phyloP scores from a whole-genome alignment of 768 basidiomycete species.

The Leucocoprinus sp. region DNA sequence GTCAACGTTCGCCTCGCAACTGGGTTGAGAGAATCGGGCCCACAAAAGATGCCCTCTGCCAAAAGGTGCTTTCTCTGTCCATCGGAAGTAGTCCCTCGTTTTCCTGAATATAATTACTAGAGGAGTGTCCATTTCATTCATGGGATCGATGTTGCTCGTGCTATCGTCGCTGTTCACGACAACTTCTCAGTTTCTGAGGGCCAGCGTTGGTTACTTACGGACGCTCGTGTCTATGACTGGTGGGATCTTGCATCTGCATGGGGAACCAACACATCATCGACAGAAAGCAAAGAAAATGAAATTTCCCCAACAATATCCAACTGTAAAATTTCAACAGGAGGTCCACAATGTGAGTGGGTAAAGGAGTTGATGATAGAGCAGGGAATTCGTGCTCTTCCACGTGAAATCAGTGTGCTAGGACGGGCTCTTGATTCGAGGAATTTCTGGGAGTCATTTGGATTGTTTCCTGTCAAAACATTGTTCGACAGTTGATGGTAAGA shows the following conservation, averaged over 20 bases:
- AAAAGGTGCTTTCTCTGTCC: too few species aligned
- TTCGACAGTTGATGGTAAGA: conserved; percentile 17
- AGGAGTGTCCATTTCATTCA: conserved; percentile 56
- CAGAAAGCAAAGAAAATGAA: not conserved
- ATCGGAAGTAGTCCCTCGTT: too few species aligned
- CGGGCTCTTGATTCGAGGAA: conserved; percentile 51
- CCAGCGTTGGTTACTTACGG: conserved; percentile 49
- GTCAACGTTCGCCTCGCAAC: conserved; percentile 36
- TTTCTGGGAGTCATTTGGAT: conserved; percentile 45
- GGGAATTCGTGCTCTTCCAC: conserved; percentile 42
- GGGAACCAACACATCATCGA: conserved; percentile 22
- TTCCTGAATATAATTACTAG: conserved; percentile 27
- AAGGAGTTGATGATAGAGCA: conserved; percentile 48
- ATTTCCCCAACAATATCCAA: not conserved
- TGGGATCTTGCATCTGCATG: conserved; percentile 57
- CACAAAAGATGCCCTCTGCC: conserved; percentile 42
- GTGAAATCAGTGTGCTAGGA: conserved; percentile 38
- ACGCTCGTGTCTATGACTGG: conserved; percentile 57
- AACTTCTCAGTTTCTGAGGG: conserved; percentile 36
- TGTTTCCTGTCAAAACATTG: conserved; percentile 34
- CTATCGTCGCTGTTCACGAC: conserved; percentile 48
- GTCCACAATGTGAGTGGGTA: conserved; percentile 45
- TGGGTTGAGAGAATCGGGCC: conserved; percentile 49
- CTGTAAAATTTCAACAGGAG: conserved; percentile 16
- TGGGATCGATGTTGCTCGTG: conserved; percentile 50